Evolutionary conservation across 2,329 filamentous ascomycete genomes (phyloP).

Genomic region (Aspergillus texensis): DNA sequence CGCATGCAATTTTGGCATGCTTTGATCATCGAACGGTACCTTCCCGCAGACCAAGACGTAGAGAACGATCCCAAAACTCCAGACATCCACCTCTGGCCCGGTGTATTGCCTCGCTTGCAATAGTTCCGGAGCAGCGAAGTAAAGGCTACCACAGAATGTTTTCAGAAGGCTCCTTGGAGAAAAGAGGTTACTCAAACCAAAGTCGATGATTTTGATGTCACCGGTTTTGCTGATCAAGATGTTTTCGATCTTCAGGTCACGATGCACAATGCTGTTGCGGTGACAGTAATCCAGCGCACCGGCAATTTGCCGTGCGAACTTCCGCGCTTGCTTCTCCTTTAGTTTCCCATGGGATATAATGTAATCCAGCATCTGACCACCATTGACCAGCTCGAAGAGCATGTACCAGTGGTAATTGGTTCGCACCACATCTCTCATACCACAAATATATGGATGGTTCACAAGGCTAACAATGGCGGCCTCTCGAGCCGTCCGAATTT

Average conservation of each 20-base stretch:
- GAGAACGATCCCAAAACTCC: slow-evolving; percentile 98
- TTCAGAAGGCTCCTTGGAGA: slow-evolving; percentile 82
- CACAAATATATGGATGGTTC: slow-evolving; percentile 94
- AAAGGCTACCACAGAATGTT: slow-evolving; percentile 96
- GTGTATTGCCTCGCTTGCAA: slow-evolving; percentile 93
- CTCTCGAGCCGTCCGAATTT: slow-evolving; percentile 91
- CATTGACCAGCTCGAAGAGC: slow-evolving; percentile 98
- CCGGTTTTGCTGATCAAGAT: slow-evolving; percentile 98
- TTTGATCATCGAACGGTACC: slow-evolving; percentile 98
- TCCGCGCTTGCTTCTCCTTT: slow-evolving; percentile 97
- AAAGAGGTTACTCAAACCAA: slow-evolving; percentile 95
- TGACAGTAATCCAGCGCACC: slow-evolving; percentile 97
- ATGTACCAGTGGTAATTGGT: slow-evolving; percentile 99
- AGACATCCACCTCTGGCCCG: slow-evolving; percentile 94
- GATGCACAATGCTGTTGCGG: slow-evolving; percentile 95
- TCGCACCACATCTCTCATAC: slow-evolving; percentile 89
- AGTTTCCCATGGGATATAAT: slow-evolving; percentile 97
- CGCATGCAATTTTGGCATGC: slow-evolving; percentile 95
- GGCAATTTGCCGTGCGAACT: slow-evolving; percentile 95
- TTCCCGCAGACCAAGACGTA: slow-evolving; percentile 98
- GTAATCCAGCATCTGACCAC: slow-evolving; percentile 98
- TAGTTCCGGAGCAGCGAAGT: slow-evolving; percentile 94
- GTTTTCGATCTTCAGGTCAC: slow-evolving; percentile 98
- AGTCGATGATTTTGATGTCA: slow-evolving; percentile 99
- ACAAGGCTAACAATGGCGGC: slow-evolving; percentile 94